Evolutionary conservation across 495 filamentous ascomycete genomes (phyloP).

Genomic region (Xylaria venustula): DNA sequence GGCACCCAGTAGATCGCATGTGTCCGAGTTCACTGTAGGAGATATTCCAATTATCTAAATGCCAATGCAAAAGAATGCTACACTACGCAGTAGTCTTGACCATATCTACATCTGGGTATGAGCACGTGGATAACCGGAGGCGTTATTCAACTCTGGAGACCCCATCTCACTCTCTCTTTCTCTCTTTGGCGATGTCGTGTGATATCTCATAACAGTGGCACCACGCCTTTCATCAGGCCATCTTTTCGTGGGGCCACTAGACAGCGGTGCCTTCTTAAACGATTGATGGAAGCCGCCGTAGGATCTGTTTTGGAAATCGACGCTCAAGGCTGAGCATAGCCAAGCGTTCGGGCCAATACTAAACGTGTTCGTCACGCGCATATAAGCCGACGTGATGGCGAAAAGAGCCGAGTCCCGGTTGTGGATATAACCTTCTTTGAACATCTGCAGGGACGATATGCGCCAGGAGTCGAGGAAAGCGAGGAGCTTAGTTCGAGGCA

Average conservation of each 20-base stretch:
- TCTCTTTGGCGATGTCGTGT: not conserved
- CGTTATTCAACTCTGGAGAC: no score
- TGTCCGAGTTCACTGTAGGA: no score
- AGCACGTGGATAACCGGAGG: not conserved
- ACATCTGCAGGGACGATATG: not conserved
- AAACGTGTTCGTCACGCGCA: not conserved
- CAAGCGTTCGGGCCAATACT: not conserved
- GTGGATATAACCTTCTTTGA: not conserved
- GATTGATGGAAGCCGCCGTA: not conserved
- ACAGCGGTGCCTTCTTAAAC: not conserved
- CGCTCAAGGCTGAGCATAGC: not conserved
- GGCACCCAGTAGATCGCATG: not conserved
- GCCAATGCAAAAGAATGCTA: no score
- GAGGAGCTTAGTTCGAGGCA: not conserved
- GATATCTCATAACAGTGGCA: conserved; percentile 7
- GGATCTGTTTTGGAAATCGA: not conserved
- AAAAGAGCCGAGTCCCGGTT: not conserved
- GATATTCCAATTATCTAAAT: no score
- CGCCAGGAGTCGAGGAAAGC: not conserved
- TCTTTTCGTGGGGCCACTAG: not conserved
- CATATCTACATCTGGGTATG: no score
- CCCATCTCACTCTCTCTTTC: no score
- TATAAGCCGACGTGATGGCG: not conserved
- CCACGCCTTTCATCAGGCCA: conserved; percentile 7
- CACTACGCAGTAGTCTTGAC: no score